Conservation (phyloP, 169 alveolate species). For the Plasmodium gonderi region DNA sequence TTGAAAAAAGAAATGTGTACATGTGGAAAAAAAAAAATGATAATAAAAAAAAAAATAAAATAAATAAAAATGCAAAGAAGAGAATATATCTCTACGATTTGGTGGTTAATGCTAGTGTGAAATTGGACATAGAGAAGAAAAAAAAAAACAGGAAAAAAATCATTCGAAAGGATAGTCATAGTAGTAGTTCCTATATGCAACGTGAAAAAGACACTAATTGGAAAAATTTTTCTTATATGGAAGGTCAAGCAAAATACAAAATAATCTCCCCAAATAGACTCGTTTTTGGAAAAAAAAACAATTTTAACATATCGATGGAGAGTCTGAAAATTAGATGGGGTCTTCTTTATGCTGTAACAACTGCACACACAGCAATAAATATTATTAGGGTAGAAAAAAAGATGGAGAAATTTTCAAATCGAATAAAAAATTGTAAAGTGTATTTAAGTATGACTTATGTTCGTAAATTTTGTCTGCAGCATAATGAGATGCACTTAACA, state of each 20-base stretch:
- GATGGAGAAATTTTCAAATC: not conserved
- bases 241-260: not conserved
- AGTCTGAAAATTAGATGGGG: constrained; percentile 15
- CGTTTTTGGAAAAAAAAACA: not conserved
- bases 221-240: not conserved
- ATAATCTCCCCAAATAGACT: not conserved
- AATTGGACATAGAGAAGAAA: constrained; percentile 7
- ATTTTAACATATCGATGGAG: not conserved
- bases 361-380: not conserved
- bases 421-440: not conserved
- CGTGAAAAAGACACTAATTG: no score
- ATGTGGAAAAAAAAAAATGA: not conserved
- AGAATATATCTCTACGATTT: constrained; percentile 9
- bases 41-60: constrained; percentile 9
- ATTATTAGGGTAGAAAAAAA: not conserved
- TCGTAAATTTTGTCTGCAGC: constrained; percentile 4
- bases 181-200: no score
- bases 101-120: constrained; percentile 1
- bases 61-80: not conserved
- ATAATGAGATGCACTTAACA: not conserved
- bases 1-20: not conserved
- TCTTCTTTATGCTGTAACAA: not conserved
- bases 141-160: no score
- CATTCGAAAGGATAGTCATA: no score
- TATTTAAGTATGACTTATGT: not conserved